Percentiles rank a stretch among this genome's conserved stretches.
Conservation (phyloP, 768 basidiomycete genomes). For the Trametes meyenii region DNA sequence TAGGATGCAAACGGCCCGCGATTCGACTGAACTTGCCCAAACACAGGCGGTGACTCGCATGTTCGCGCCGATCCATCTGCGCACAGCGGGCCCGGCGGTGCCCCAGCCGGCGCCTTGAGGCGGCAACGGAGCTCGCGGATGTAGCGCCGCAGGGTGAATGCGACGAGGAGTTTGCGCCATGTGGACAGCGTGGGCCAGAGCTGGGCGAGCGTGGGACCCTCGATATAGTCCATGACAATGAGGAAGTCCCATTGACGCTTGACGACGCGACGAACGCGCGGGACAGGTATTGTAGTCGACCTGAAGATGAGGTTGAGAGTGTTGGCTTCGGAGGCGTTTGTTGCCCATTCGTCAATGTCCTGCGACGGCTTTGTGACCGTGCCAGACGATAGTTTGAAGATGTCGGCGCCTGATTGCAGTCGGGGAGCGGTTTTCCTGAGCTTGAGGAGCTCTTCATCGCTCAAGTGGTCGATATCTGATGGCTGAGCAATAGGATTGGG, state of each 20-base stretch:
- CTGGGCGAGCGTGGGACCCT: slow-evolving; percentile 28
- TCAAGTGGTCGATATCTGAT: too few species aligned
- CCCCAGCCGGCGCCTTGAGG: background rate
- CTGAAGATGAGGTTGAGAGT: slow-evolving; percentile 5
- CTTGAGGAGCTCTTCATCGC: too few species aligned
- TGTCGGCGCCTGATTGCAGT: too few species aligned
- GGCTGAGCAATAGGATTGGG: too few species aligned
- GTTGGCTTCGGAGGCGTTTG: background rate
- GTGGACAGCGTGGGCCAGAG: slow-evolving; percentile 31
- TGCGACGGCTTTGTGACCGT: slow-evolving; percentile 3
- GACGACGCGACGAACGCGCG: slow-evolving; percentile 19
- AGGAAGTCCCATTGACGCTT: background rate
- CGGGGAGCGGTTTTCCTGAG: too few species aligned
- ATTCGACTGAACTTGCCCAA: background rate
- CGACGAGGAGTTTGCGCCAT: slow-evolving; percentile 30
- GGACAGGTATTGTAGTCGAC: slow-evolving; percentile 23
- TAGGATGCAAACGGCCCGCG: slow-evolving; percentile 12
- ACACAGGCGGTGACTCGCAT: slow-evolving; percentile 6
- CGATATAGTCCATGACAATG: slow-evolving; percentile 31
- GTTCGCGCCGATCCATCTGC: background rate
- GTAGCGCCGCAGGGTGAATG: slow-evolving; percentile 34
- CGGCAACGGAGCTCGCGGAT: slow-evolving; percentile 31
- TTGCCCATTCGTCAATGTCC: too few species aligned
- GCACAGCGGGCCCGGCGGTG: background rate
- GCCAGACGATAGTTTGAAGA: background rate